Evolutionary conservation across 139 green algal genomes (phyloP).

Genomic region (Chlorella sp.): DNA sequence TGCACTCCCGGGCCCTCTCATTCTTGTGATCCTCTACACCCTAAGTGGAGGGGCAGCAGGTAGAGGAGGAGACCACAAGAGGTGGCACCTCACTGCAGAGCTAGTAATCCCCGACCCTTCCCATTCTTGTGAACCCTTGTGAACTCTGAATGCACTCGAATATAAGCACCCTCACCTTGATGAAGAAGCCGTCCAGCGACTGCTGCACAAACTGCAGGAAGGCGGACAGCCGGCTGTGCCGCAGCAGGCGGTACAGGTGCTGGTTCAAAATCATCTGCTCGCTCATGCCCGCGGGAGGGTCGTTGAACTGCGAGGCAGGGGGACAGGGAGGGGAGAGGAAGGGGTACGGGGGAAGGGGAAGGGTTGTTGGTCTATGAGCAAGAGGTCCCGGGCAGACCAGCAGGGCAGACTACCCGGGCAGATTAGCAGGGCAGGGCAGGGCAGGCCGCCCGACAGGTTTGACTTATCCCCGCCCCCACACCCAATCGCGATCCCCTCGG

Average conservation of each 20-base stretch:
- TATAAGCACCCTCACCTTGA: constrained; percentile 84
- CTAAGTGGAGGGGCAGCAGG: no score
- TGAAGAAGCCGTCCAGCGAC: constrained; percentile 86
- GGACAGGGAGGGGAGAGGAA: not conserved
- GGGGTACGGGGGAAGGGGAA: not conserved
- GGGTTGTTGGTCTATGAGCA: not conserved
- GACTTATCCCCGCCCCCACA: no score
- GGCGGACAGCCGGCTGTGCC: constrained; percentile 80
- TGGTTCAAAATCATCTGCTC: constrained; percentile 94
- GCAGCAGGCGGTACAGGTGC: constrained; percentile 86
- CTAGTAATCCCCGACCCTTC: no score
- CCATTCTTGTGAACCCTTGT: no score
- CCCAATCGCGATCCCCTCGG: no score
- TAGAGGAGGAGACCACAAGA: no score
- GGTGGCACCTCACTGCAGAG: no score
- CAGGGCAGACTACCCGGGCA: no score
- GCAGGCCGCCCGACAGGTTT: not conserved
- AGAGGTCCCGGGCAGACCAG: no score
- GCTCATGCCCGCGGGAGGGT: constrained; percentile 77
- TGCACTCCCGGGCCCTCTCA: no score
- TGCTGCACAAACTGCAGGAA: constrained; percentile 90
- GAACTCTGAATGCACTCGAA: no score
- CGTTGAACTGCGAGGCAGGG: constrained; percentile 76
- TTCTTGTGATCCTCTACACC: no score
- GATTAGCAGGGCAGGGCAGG: not conserved